Percentiles rank a stretch among this genome's conserved stretches.
Conservation (phyloP, 2,329 filamentous ascomycete genomes). For the Phyllosticta citriasiana region DNA sequence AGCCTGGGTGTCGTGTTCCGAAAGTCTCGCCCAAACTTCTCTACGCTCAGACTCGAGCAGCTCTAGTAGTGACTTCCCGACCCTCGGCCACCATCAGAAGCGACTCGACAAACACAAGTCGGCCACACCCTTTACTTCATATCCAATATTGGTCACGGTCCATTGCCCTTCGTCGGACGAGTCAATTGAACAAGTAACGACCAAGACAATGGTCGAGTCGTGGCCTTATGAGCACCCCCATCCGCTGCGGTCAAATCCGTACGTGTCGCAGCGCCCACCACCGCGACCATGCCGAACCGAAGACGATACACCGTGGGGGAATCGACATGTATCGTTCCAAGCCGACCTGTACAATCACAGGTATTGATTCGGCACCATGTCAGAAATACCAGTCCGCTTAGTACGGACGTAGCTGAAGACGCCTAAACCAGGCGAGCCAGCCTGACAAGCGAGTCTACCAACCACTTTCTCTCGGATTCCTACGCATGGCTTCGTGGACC, state of each 20-base stretch:
- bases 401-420: neutral
- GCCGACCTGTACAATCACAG: neutral
- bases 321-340: conserved; percentile 4
- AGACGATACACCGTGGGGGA: neutral
- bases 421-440: neutral
- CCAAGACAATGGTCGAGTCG: neutral
- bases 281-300: neutral
- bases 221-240: conserved; percentile 8
- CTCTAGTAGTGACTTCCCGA: neutral
- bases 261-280: neutral
- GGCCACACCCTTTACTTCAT: neutral
- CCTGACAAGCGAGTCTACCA: neutral
- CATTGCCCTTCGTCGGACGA: neutral
- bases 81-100: neutral
- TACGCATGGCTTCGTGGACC: neutral
- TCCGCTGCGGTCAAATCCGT: conserved; percentile 7
- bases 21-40: neutral
- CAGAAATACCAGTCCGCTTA: neutral
- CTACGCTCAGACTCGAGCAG: neutral
- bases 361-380: neutral
- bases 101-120: neutral
- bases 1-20: neutral
- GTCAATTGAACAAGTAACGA: neutral
- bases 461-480: neutral
- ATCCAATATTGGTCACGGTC: conserved; percentile 1